Conservation (phyloP, 73 alveolate genomes). For the Symbiodinium natans region DNA sequence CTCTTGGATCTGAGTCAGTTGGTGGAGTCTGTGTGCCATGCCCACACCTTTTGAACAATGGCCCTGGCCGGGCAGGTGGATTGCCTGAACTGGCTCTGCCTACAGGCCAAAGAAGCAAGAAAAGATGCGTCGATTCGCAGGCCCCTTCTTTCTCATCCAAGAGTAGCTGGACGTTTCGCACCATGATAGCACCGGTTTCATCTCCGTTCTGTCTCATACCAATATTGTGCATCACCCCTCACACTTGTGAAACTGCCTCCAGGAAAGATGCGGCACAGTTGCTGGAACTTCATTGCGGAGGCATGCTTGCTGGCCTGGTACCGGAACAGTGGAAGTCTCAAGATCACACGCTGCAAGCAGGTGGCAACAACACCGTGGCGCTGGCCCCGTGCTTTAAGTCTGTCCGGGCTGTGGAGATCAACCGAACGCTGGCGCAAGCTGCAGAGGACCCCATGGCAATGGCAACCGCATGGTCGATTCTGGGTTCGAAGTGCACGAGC, state of each 20-base stretch:
- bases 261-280: background rate
- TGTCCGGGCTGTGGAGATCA: constrained; percentile 83
- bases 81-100: constrained; percentile 93
- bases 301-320: background rate
- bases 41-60: background rate
- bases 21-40: background rate
- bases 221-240: too few species aligned
- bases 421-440: constrained; percentile 76
- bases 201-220: too few species aligned
- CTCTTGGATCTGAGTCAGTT: background rate
- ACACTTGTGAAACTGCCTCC: too few species aligned
- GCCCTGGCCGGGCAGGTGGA: background rate
- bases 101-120: constrained; percentile 90
- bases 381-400: constrained; percentile 54
- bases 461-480: too few species aligned
- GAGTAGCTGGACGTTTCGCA: too few species aligned
- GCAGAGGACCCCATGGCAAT: constrained; percentile 64
- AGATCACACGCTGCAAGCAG: background rate
- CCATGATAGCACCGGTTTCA: too few species aligned
- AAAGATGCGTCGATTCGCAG: background rate
- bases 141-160: background rate
- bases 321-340: too few species aligned
- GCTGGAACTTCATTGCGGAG: constrained; percentile 93
- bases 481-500: too few species aligned
- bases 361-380: constrained; percentile 94